phyloP scores from a whole-genome alignment of 495 filamentous ascomycete species.

The Talaromyces trachyspermus region DNA sequence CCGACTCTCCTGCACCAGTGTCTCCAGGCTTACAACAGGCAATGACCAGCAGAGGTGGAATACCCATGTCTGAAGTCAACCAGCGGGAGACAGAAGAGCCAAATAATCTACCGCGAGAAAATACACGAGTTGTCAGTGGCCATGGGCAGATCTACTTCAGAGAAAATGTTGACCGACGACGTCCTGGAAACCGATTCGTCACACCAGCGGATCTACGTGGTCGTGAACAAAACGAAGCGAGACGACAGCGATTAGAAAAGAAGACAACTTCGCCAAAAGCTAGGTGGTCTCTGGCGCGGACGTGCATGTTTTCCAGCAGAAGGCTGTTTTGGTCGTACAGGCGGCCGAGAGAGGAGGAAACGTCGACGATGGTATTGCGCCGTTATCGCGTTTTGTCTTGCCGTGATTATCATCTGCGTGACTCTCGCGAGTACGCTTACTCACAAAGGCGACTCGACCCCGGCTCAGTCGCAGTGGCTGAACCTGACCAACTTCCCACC shows the following conservation, averaged over 20 bases:
- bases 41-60: conserved; percentile 34
- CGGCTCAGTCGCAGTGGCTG: conserved; percentile 56
- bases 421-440: conserved; percentile 55
- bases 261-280: conserved; percentile 50
- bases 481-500: conserved; percentile 82
- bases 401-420: conserved; percentile 52
- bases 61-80: conserved; percentile 40
- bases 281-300: conserved; percentile 53
- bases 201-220: background rate
- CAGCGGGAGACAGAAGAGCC: conserved; percentile 4
- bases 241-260: conserved; percentile 52
- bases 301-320: conserved; percentile 50
- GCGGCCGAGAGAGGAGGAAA: conserved; percentile 55
- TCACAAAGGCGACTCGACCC: conserved; percentile 33
- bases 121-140: no score
- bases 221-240: conserved; percentile 38
- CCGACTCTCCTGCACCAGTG: conserved; percentile 26
- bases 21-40: conserved; percentile 35
- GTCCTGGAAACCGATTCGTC: conserved; percentile 9
- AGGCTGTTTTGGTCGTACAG: conserved; percentile 55
- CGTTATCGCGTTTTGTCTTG: conserved; percentile 45
- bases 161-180: no score
- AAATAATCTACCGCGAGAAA: no score
- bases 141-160: no score
- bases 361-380: conserved; percentile 53